Conservation (phyloP, 345 rosid species). For the Salix dunnii region DNA sequence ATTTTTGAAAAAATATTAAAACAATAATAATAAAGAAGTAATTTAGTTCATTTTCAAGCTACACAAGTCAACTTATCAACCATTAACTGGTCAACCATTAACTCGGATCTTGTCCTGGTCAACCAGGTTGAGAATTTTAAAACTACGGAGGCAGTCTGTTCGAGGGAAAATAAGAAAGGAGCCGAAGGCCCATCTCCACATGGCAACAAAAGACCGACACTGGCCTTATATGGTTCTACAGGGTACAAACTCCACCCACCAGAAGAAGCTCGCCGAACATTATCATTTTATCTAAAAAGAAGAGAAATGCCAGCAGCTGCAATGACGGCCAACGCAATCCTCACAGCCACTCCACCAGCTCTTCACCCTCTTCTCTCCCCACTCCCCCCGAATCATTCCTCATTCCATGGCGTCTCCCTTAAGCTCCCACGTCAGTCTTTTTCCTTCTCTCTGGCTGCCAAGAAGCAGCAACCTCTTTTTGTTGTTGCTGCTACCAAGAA, state of each 20-base stretch:
- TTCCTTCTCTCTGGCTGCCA: constrained; percentile 30
- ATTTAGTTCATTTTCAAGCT: too few species aligned
- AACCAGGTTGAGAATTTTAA: too few species aligned
- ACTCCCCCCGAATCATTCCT: constrained; percentile 27
- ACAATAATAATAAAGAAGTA: too few species aligned
- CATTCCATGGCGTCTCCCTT: constrained; percentile 59
- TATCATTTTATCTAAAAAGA: not conserved
- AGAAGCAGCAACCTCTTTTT: constrained; percentile 32
- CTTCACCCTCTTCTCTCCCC: constrained; percentile 22
- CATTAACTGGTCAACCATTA: too few species aligned
- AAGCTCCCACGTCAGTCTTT: constrained; percentile 40
- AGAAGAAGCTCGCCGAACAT: not conserved
- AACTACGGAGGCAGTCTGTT: too few species aligned
- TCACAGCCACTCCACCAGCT: constrained; percentile 30
- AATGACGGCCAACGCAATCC: constrained; percentile 55
- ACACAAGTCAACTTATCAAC: too few species aligned
- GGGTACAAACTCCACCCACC: not conserved
- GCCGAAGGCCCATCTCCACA: too few species aligned
- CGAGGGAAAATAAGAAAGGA: too few species aligned
- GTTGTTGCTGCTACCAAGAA: constrained; percentile 68
- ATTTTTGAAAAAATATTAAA: too few species aligned
- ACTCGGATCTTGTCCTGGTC: too few species aligned
- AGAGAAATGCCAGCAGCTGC: constrained; percentile 32
- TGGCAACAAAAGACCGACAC: too few species aligned
- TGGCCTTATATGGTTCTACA: too few species aligned